phyloP scores from a whole-genome alignment of 2,329 filamentous ascomycete species.

The Penicillium sp. region DNA sequence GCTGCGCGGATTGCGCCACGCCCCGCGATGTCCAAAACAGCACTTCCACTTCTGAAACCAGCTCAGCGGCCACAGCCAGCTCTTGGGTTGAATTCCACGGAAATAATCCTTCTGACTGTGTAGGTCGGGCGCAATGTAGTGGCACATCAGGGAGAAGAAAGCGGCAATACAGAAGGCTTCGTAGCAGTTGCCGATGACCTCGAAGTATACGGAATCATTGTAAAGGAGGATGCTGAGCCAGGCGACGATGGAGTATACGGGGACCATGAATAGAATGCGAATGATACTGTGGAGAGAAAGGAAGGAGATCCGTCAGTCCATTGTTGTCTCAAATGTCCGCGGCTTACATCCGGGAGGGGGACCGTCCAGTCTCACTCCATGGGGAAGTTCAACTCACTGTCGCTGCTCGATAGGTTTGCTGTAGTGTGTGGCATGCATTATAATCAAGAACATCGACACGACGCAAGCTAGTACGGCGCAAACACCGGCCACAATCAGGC shows the following conservation, averaged over 20 bases:
- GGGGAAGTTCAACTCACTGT: slow-evolving; percentile 52
- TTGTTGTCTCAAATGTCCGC: slow-evolving; percentile 35
- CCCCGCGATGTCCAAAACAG: slow-evolving; percentile 70
- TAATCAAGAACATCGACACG: slow-evolving; percentile 61
- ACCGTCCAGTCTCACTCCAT: slow-evolving; percentile 59
- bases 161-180: slow-evolving; percentile 85
- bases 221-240: slow-evolving; percentile 77
- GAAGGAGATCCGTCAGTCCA: slow-evolving; percentile 63
- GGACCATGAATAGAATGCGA: slow-evolving; percentile 85
- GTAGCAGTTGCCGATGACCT: slow-evolving; percentile 81
- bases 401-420: slow-evolving; percentile 65
- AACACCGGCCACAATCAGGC: slow-evolving; percentile 59
- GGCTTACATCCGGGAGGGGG: too few species aligned
- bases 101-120: slow-evolving; percentile 84
- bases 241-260: slow-evolving; percentile 75
- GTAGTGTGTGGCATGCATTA: slow-evolving; percentile 66
- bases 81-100: slow-evolving; percentile 67
- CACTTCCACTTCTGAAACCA: slow-evolving; percentile 73
- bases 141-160: slow-evolving; percentile 64
- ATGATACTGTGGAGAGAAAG: slow-evolving; percentile 67
- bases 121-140: slow-evolving; percentile 63
- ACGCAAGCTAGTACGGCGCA: slow-evolving; percentile 60
- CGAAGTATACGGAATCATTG: slow-evolving; percentile 77
- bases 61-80: slow-evolving; percentile 75
- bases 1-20: slow-evolving; percentile 73